A percentile compares a stretch with the other conserved stretches of the same genome.
Conservation (phyloP, 164 flowering plant genomes). For the Nymphaea colorata region DNA sequence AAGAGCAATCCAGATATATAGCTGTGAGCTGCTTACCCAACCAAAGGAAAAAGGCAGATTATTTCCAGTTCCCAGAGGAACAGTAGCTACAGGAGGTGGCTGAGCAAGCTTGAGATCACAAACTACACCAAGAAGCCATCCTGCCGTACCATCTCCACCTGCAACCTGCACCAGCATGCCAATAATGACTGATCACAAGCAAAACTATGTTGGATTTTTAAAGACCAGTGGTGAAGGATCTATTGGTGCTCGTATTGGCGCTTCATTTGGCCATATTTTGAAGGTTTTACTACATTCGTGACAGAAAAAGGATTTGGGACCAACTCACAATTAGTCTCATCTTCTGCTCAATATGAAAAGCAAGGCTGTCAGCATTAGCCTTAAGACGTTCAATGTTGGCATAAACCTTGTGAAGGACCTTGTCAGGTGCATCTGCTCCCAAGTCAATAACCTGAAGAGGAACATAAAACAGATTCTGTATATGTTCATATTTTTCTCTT, state of each 20-base stretch:
- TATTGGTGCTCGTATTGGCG: too few species aligned
- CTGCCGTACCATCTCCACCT: conserved; percentile 96
- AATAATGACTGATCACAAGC: too few species aligned
- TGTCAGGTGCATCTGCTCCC: conserved; percentile 59
- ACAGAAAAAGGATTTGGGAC: too few species aligned
- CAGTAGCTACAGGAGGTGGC: conserved; percentile 84
- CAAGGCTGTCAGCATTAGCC: conserved; percentile 26
- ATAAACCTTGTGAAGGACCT: conserved; percentile 45
- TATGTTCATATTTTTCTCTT: too few species aligned
- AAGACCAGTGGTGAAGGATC: too few species aligned
- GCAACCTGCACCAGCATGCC: conserved; percentile 52
- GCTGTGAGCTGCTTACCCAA: conserved; percentile 42
- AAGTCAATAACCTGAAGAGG: conserved; percentile 63
- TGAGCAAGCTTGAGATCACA: conserved; percentile 70
- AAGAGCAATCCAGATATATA: too few species aligned
- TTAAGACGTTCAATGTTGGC: conserved; percentile 43
- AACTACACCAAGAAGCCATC: conserved; percentile 93
- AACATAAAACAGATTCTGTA: too few species aligned
- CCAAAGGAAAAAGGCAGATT: conserved; percentile 90
- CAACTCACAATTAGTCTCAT: conserved; percentile 63
- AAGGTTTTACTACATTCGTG: too few species aligned
- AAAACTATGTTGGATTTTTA: too few species aligned
- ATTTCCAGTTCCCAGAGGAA: conserved; percentile 93
- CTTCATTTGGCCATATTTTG: too few species aligned
- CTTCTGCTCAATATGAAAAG: conserved; percentile 34